These are phyloP conservation scores for Tieghemiomyces parasiticus DNA, from an alignment of 192 early-diverging fungal species.

Conservation along the genomic window DNA sequence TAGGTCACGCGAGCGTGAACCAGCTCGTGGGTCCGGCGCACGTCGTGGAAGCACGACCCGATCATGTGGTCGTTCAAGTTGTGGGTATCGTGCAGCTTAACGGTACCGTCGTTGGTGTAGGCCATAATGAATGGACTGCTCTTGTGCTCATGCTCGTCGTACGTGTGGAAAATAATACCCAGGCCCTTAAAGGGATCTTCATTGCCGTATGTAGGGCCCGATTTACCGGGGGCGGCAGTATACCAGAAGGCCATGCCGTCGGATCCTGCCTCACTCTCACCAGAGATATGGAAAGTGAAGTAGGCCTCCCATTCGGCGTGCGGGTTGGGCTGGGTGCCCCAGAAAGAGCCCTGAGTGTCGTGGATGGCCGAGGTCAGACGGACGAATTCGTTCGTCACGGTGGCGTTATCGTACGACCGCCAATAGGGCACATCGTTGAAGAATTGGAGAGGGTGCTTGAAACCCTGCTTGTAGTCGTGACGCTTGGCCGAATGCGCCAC, in stretches of 20 bases:
- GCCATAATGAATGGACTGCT: slow-evolving; percentile 10
- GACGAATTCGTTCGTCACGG: slow-evolving; percentile 27
- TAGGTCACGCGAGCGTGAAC: slow-evolving; percentile 4
- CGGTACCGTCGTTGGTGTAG: not conserved
- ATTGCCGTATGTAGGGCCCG: slow-evolving; percentile 46
- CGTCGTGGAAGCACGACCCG: slow-evolving; percentile 6
- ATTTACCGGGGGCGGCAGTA: slow-evolving; percentile 30
- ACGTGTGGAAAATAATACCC: slow-evolving; percentile 50
- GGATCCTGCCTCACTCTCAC: slow-evolving; percentile 43
- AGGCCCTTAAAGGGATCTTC: slow-evolving; percentile 52
- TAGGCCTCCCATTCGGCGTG: slow-evolving; percentile 61
- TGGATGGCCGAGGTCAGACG: slow-evolving; percentile 47
- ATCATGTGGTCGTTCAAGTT: slow-evolving; percentile 8
- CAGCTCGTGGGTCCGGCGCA: not conserved
- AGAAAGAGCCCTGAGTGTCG: slow-evolving; percentile 35
- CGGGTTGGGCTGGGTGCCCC: slow-evolving; percentile 37
- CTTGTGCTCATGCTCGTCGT: slow-evolving; percentile 2
- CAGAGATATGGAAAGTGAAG: slow-evolving; percentile 40
- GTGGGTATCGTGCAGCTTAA: slow-evolving; percentile 15
- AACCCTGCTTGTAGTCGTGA: slow-evolving; percentile 42
- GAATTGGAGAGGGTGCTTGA: slow-evolving; percentile 39
- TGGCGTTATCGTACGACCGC: slow-evolving; percentile 18
- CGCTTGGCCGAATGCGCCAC: slow-evolving; percentile 2
- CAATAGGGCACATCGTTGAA: slow-evolving; percentile 34
- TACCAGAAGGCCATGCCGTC: slow-evolving; percentile 77